These are phyloP conservation scores for Pisolithus sp. DNA, from an alignment of 768 basidiomycete genomes.

Conservation along the genomic window DNA sequence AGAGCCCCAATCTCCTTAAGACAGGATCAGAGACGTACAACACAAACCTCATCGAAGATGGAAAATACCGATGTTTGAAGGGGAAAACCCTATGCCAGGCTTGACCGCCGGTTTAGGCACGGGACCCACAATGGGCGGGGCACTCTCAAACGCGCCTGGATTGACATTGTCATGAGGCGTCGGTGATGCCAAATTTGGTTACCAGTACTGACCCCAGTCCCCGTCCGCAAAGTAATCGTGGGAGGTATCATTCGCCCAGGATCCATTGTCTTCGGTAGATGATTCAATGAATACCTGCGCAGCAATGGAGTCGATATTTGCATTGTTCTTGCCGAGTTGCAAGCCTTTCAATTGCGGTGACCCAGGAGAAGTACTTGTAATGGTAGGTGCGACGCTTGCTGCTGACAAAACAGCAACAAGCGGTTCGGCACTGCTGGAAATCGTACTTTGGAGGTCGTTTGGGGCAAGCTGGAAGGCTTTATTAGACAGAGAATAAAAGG, in stretches of 20 bases:
- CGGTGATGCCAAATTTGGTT: background rate
- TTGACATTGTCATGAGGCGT: background rate
- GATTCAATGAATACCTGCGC: constrained; percentile 56
- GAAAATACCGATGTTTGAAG: background rate
- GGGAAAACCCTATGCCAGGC: constrained; percentile 20
- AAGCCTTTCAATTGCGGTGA: constrained; percentile 49
- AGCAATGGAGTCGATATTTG: constrained; percentile 36
- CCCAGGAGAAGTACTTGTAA: background rate
- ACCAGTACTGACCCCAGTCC: constrained; percentile 76
- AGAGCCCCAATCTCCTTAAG: constrained; percentile 18
- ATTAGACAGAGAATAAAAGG: background rate
- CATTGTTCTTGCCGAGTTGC: constrained; percentile 60
- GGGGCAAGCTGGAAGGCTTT: constrained; percentile 48
- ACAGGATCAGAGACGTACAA: background rate
- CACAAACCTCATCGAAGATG: background rate
- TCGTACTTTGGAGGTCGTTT: constrained; percentile 66
- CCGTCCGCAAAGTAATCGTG: constrained; percentile 95
- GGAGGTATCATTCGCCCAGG: constrained; percentile 74
- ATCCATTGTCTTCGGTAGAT: constrained; percentile 28
- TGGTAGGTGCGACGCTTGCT: background rate
- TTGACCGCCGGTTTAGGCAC: constrained; percentile 18
- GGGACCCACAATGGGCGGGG: constrained; percentile 25
- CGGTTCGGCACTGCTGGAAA: constrained; percentile 37
- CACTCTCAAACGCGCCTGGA: constrained; percentile 72
- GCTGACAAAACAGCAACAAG: constrained; percentile 37